Base-by-base conservation (phyloP, 139 green algal genomes). In the Chlamydomonas sphaeroides region DNA sequence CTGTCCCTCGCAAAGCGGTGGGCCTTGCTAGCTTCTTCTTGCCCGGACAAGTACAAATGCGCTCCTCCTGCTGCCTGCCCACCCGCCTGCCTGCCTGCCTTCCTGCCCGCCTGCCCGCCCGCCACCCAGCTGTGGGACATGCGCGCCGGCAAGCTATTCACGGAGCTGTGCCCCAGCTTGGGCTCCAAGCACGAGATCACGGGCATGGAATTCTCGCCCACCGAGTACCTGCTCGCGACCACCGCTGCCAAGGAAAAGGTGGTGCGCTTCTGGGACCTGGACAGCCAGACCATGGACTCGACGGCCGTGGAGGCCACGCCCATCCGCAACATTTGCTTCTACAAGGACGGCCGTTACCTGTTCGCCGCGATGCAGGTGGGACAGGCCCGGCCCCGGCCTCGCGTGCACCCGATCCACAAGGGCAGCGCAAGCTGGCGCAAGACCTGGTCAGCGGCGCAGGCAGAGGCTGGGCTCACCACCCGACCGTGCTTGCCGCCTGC, bases 41-140 rank as follows among this genome's bases (percentile, higher is more conserved):
- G n/a, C n/a, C n/a, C n/a, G n/a, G n/a, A n/a, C n/a, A n/a, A n/a
- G n/a, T n/a, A n/a, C n/a, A n/a, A n/a, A n/a, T n/a, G n/a, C n/a
- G n/a, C n/a, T n/a, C n/a, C n/a, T n/a, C n/a, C n/a, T n/a, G n/a
- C n/a, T n/a, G n/a, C n/a, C n/a, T n/a, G n/a, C n/a, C n/a, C n/a
- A n/a, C n/a, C n/a, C n/a, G n/a, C n/a, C n/a, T n/a, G n/a, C n/a
- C n/a, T n/a, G n/a, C n/a, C n/a, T n/a, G n/a, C n/a, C n/a, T n/a
- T n/a, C n/a, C n/a, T n/a, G n/a, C n/a, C n/a, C n/a, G n/a, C n/a
- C n/a, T n/a, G n/a, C n/a, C n/a, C n/a, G n/a, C n/a, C n/a, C n/a
- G n/a, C n/a, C n/a, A n/a, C n/a, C 28, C 83, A 95, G 92, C 77
- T 98, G 11, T 98, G 94, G 93, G 95, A 98, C 74, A 62, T 98